Conservation (phyloP, 202 grass and related monocot genomes). For the Digitaria exilis region DNA sequence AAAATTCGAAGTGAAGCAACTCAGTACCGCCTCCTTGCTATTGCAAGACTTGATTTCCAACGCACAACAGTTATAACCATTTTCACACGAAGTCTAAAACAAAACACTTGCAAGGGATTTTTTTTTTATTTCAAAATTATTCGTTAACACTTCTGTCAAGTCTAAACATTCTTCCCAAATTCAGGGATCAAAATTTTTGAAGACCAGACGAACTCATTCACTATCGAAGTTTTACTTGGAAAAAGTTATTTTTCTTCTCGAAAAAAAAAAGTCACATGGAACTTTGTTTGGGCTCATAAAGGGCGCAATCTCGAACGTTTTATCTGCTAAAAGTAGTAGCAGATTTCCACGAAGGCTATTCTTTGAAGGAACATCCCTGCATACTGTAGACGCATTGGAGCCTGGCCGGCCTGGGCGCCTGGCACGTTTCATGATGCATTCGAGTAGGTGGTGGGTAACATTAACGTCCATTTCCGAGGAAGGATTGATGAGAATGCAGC, state of each 20-base stretch:
- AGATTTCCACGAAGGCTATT: background rate
- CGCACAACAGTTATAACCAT: background rate
- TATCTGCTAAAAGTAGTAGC: background rate
- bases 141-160: background rate
- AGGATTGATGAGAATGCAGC: slow-evolving; percentile 27
- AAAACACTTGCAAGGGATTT: background rate
- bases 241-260: background rate
- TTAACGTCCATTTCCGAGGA: background rate
- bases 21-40: background rate
- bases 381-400: background rate
- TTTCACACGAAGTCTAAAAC: background rate
- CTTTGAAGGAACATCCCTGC: background rate
- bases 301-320: background rate
- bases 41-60: background rate
- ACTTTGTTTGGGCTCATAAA: background rate
- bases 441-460: slow-evolving; percentile 7
- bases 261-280: background rate
- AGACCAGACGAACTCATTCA: background rate
- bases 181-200: background rate
- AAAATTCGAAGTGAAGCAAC: background rate
- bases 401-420: background rate
- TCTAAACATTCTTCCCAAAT: background rate
- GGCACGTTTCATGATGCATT: slow-evolving; percentile 6
- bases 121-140: background rate
- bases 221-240: background rate